phyloP scores from a whole-genome alignment of 192 early-diverging fungal genomes.

The Coemansia sp. region DNA sequence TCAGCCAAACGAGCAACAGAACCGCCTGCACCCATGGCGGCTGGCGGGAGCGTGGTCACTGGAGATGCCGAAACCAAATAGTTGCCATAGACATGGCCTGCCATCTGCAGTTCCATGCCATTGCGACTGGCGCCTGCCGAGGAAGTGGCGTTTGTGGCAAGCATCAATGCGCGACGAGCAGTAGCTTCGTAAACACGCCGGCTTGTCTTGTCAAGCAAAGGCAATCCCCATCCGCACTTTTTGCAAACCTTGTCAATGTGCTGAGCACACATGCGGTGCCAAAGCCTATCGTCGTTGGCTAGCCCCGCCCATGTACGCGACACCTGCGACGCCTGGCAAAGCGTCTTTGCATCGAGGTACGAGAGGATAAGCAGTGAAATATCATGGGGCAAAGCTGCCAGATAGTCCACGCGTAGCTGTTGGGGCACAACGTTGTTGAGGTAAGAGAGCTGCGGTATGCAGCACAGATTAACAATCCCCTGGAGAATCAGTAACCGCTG shows the following conservation, averaged over 20 bases:
- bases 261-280: slow-evolving; percentile 97
- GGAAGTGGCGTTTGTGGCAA: slow-evolving; percentile 19
- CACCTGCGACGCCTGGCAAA: slow-evolving; percentile 91
- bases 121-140: background rate
- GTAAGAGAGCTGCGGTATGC: slow-evolving; percentile 85
- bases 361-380: slow-evolving; percentile 82
- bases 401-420: slow-evolving; percentile 80
- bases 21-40: background rate
- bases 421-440: slow-evolving; percentile 69
- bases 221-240: slow-evolving; percentile 97
- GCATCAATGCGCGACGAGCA: slow-evolving; percentile 34
- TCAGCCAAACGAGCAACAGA: background rate
- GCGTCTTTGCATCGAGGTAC: slow-evolving; percentile 86
- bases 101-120: slow-evolving; percentile 3
- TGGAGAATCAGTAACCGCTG: slow-evolving; percentile 69
- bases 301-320: slow-evolving; percentile 76
- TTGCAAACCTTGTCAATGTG: slow-evolving; percentile 95
- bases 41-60: background rate
- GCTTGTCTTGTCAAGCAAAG: slow-evolving; percentile 69
- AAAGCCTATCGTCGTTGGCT: slow-evolving; percentile 90
- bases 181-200: slow-evolving; percentile 56
- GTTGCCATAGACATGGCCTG: background rate
- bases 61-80: slow-evolving; percentile 1
- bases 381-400: slow-evolving; percentile 74
- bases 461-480: slow-evolving; percentile 78